Percentiles rank a stretch among this genome's conserved stretches.
Evolutionary conservation across 2,329 filamentous ascomycete genomes (phyloP).

Genomic region (Calonectria fujianensis): DNA sequence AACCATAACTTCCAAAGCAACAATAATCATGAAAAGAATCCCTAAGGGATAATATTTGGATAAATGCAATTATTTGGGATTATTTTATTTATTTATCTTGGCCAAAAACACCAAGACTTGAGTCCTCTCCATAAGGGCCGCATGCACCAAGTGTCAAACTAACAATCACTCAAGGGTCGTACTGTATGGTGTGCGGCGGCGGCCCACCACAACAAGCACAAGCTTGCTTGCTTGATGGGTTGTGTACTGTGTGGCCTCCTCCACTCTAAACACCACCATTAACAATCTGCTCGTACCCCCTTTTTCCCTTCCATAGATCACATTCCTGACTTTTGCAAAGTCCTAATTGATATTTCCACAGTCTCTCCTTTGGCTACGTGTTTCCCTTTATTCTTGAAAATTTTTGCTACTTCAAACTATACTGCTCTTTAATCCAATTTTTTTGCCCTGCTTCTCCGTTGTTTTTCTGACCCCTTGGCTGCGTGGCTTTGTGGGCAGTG

Average conservation of each 20-base stretch:
- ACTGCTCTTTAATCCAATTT: conserved; percentile 19
- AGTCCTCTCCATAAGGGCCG: no score
- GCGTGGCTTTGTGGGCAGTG: conserved; percentile 38
- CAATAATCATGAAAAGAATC: no score
- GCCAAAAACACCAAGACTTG: no score
- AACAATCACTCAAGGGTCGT: no score
- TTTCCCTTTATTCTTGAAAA: conserved; percentile 13
- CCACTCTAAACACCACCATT: conserved; percentile 31
- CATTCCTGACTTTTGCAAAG: conserved; percentile 27
- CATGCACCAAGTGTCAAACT: no score
- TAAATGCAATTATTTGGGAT: no score
- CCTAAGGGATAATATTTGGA: no score
- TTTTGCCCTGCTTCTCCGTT: conserved; percentile 1
- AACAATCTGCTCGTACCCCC: conserved; percentile 36
- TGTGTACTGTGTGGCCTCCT: not conserved
- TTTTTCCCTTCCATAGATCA: conserved; percentile 27
- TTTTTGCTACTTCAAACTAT: not conserved
- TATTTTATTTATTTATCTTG: no score
- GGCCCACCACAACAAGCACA: conserved; percentile 26
- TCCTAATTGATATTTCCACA: conserved; percentile 28
- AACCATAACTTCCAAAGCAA: no score
- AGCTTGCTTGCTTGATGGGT: conserved; percentile 18
- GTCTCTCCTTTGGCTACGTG: conserved; percentile 1
- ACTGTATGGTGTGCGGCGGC: conserved; percentile 30
- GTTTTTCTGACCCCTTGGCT: conserved; percentile 29